Conservation (phyloP, 768 basidiomycete species). For the Leccinum incarnatum region DNA sequence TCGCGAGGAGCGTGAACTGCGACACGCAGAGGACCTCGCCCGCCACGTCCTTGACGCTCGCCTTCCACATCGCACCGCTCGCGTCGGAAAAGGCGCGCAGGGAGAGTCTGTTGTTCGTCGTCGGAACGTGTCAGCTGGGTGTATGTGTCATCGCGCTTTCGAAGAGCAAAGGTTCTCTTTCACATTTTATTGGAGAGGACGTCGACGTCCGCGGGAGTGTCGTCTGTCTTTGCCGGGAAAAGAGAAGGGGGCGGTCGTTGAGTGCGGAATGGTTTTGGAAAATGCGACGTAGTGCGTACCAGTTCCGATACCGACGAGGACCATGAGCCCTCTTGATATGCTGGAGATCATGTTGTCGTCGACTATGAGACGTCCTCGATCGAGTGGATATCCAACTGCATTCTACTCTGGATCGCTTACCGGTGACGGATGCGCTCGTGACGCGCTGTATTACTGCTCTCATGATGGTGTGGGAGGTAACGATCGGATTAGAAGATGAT, state of each 20-base stretch:
- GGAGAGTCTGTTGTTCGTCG: slow-evolving; percentile 12
- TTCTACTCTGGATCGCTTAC: slow-evolving; percentile 36
- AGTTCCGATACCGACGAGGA: slow-evolving; percentile 84
- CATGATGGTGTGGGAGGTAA: slow-evolving; percentile 44
- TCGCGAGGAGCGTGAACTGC: slow-evolving; percentile 89
- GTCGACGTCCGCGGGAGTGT: slow-evolving; percentile 71
- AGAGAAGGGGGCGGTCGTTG: not conserved
- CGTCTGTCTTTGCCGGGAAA: slow-evolving; percentile 54
- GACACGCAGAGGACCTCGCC: slow-evolving; percentile 94
- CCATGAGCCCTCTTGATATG: slow-evolving; percentile 84
- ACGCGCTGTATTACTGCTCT: slow-evolving; percentile 86
- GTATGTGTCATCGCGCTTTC: not conserved
- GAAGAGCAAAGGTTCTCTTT: slow-evolving; percentile 19
- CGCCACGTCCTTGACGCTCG: slow-evolving; percentile 79
- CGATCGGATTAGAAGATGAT: not conserved
- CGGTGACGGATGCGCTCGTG: slow-evolving; percentile 78
- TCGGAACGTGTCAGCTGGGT: slow-evolving; percentile 5
- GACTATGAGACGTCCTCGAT: slow-evolving; percentile 46
- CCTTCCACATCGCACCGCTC: slow-evolving; percentile 77
- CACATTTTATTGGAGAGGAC: slow-evolving; percentile 82
- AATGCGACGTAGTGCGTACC: slow-evolving; percentile 42
- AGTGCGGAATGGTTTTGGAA: not conserved
- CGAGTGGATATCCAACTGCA: not conserved
- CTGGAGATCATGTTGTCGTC: slow-evolving; percentile 75
- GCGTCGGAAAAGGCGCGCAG: slow-evolving; percentile 70